Evolutionary conservation across 768 basidiomycete species (phyloP).

Genomic region (Heimioporus sp.): DNA sequence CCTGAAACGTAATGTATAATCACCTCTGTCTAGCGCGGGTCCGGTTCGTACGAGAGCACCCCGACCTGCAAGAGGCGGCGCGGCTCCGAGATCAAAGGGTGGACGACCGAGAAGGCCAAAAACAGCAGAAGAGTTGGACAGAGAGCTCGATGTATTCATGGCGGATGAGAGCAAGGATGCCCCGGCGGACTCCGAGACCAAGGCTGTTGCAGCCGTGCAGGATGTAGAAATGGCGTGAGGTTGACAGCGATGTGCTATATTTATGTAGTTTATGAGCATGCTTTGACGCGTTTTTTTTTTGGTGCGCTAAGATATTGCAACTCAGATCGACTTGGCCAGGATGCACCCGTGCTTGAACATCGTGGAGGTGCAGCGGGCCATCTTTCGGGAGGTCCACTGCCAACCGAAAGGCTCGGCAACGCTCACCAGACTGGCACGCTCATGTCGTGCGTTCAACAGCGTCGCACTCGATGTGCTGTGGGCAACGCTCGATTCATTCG

Average conservation of each 20-base stretch:
- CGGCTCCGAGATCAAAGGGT: slow-evolving; percentile 10
- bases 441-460: slow-evolving; percentile 21
- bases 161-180: slow-evolving; percentile 44
- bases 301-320: neutral
- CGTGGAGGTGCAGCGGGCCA: slow-evolving; percentile 22
- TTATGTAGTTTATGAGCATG: slow-evolving; percentile 20
- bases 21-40: slow-evolving; percentile 29
- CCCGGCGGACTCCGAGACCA: slow-evolving; percentile 17
- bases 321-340: neutral
- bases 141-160: slow-evolving; percentile 87
- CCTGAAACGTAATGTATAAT: neutral
- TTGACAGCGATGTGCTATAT: slow-evolving; percentile 6
- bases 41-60: slow-evolving; percentile 42
- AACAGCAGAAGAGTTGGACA: slow-evolving; percentile 82
- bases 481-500: slow-evolving; percentile 18
- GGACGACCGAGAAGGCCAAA: slow-evolving; percentile 49
- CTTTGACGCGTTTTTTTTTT: neutral
- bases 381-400: slow-evolving; percentile 18
- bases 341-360: slow-evolving; percentile 29
- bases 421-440: slow-evolving; percentile 25
- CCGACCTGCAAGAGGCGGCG: slow-evolving; percentile 15
- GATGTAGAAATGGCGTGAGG: slow-evolving; percentile 56
- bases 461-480: slow-evolving; percentile 26
- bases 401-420: neutral
- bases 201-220: slow-evolving; percentile 21